Conservation (phyloP, 2,329 filamentous ascomycete genomes). For the Trichoderma simmonsii region DNA sequence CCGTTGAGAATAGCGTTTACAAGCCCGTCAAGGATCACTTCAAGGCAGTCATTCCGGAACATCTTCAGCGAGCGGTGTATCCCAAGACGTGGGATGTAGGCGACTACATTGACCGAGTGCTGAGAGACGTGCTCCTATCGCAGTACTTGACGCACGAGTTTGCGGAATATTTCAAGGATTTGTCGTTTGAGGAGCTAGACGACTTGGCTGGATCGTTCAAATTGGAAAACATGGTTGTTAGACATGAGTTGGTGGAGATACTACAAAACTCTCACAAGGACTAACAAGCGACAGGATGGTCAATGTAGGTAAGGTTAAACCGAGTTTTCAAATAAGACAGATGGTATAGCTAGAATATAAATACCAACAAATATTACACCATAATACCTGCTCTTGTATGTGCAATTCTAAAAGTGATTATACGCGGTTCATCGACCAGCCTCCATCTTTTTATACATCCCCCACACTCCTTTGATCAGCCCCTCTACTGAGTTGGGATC, state of each 20-base stretch:
- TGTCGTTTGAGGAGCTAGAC: background rate
- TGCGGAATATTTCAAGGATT: background rate
- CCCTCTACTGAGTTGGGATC: slow-evolving; percentile 21
- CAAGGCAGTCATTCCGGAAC: background rate
- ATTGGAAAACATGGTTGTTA: background rate
- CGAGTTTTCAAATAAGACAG: background rate
- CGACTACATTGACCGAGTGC: background rate
- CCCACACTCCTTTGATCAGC: slow-evolving; percentile 20
- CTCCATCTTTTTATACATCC: slow-evolving; percentile 22
- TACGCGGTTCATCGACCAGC: background rate
- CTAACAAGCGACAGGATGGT: background rate
- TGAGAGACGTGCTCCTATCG: background rate
- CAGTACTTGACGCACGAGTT: background rate
- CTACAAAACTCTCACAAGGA: background rate
- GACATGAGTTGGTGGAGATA: background rate
- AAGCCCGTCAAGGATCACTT: background rate
- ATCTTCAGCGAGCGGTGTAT: background rate
- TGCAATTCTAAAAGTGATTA: background rate
- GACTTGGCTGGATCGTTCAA: background rate
- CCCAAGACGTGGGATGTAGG: background rate
- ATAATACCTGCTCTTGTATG: background rate
- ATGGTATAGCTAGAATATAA: background rate
- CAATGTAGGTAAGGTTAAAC: background rate
- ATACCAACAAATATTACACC: background rate
- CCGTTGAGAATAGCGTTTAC: background rate